These are phyloP conservation scores for Clathrospora elynae DNA, from an alignment of 2,329 filamentous ascomycete species.

Conservation along the genomic window DNA sequence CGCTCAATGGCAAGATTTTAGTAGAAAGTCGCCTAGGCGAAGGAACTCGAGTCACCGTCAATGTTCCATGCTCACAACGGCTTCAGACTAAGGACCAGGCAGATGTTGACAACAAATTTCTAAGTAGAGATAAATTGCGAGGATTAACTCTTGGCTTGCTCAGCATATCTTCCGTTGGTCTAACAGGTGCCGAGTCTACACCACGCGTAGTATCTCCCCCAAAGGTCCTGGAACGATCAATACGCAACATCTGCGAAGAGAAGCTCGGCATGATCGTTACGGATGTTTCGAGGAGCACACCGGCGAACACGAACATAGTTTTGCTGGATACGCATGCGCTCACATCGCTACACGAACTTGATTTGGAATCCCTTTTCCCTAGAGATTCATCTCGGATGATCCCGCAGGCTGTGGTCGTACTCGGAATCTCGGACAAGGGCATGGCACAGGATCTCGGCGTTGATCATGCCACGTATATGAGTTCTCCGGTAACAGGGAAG, in stretches of 20 bases:
- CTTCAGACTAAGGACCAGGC: not conserved
- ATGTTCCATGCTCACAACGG: conserved; percentile 4
- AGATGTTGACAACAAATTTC: not conserved
- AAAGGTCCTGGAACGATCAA: conserved; percentile 3
- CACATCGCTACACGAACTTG: not conserved
- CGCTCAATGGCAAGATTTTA: conserved; percentile 26
- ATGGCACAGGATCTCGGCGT: not conserved
- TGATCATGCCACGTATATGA: conserved; percentile 3
- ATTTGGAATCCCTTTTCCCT: conserved; percentile 3
- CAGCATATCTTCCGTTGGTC: not conserved
- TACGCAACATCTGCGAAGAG: conserved; percentile 11
- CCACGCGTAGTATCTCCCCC: conserved; percentile 4
- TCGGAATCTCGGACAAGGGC: not conserved
- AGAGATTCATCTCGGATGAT: not conserved
- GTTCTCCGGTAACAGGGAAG: conserved; percentile 5
- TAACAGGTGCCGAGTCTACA: not conserved
- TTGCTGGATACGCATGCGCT: conserved; percentile 11
- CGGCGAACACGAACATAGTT: conserved; percentile 4
- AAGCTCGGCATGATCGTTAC: conserved; percentile 8
- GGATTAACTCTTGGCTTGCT: conserved; percentile 6
- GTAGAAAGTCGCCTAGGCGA: conserved; percentile 18
- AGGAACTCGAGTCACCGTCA: conserved; percentile 16
- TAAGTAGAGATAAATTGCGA: not conserved
- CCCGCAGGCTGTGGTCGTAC: conserved; percentile 2
- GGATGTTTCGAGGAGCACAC: not conserved